Conservation (phyloP, 192 early-diverging fungal species). For the Gamsiella multidivaricata region DNA sequence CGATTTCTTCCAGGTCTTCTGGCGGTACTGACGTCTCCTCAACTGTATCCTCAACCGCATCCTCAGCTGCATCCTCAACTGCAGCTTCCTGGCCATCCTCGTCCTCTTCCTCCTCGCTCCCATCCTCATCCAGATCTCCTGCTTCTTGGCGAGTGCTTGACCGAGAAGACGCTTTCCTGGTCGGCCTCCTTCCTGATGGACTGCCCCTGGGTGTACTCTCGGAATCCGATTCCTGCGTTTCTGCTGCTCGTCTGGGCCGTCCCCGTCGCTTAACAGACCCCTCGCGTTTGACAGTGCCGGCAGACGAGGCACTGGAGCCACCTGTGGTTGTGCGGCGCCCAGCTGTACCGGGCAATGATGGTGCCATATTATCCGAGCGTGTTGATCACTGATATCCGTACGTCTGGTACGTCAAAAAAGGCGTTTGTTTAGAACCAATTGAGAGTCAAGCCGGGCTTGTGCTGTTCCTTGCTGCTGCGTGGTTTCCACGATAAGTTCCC, state of each 20-base stretch:
- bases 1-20: slow-evolving; percentile 39
- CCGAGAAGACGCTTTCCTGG: slow-evolving; percentile 6
- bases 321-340: slow-evolving; percentile 12
- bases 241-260: not conserved
- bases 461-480: too few species aligned
- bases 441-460: too few species aligned
- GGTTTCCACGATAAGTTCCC: too few species aligned
- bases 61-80: not conserved
- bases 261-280: slow-evolving; percentile 10
- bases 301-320: slow-evolving; percentile 1
- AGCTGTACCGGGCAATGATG: slow-evolving; percentile 29
- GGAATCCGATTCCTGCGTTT: slow-evolving; percentile 35
- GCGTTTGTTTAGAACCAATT: too few species aligned
- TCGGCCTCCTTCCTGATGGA: slow-evolving; percentile 12
- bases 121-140: not conserved
- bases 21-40: slow-evolving; percentile 43
- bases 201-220: slow-evolving; percentile 24
- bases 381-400: not conserved
- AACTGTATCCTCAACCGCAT: slow-evolving; percentile 26
- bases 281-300: slow-evolving; percentile 1
- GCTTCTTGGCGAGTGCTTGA: slow-evolving; percentile 12
- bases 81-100: not conserved
- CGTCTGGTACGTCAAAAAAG: too few species aligned
- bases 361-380: slow-evolving; percentile 16
- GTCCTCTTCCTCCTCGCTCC: slow-evolving; percentile 18